These are phyloP conservation scores for Nymphaea colorata DNA, from an alignment of 164 flowering plant genomes.

Conservation along the genomic window DNA sequence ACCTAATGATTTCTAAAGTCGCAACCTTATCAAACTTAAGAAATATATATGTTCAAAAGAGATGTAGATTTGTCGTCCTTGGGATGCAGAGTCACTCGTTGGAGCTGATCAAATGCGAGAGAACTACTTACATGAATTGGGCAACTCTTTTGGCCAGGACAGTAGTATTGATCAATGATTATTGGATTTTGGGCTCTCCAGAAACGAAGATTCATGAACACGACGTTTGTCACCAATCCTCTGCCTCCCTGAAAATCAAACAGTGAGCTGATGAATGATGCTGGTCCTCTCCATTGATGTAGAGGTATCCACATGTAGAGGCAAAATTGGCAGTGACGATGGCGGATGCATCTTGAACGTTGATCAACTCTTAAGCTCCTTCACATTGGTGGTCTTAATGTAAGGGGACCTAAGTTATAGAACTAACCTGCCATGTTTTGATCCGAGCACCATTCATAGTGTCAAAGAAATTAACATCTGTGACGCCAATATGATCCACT, in stretches of 20 bases:
- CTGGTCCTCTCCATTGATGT: too few relatives aligned
- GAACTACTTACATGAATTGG: slow-evolving; percentile 5
- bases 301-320: too few relatives aligned
- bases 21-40: too few relatives aligned
- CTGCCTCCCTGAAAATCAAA: slow-evolving; percentile 15
- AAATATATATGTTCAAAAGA: too few relatives aligned
- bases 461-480: slow-evolving; percentile 3
- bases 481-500: slow-evolving; percentile 13
- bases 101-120: not conserved
- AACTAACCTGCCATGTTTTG: slow-evolving; percentile 45
- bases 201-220: slow-evolving; percentile 8
- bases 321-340: too few relatives aligned
- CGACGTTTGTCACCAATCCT: slow-evolving; percentile 14
- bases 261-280: not conserved
- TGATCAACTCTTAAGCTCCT: too few relatives aligned
- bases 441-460: slow-evolving; percentile 32
- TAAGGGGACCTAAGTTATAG: not conserved
- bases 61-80: not conserved
- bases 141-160: slow-evolving; percentile 5
- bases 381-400: too few relatives aligned
- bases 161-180: slow-evolving; percentile 23
- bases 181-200: slow-evolving; percentile 9
- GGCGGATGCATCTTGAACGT: too few relatives aligned
- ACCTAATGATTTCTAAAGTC: too few relatives aligned
- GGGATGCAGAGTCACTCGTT: not conserved